Evolutionary conservation across 2,329 filamentous ascomycete species (phyloP).

Genomic region (Arthroderma sp.): DNA sequence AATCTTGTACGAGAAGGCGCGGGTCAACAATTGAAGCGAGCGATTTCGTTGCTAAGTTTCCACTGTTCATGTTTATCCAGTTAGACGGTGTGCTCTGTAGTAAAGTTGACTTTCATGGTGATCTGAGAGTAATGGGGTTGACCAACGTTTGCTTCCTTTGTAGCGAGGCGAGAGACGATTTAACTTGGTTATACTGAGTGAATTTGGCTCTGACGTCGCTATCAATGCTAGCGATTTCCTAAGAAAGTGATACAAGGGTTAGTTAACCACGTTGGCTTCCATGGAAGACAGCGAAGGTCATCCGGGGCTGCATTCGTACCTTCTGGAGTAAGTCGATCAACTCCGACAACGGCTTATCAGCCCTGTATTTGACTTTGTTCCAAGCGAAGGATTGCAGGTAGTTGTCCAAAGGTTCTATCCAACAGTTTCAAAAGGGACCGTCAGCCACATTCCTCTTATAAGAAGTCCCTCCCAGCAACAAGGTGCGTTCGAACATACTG

Average conservation of each 20-base stretch:
- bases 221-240: conserved; percentile 86
- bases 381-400: conserved; percentile 82
- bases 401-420: conserved; percentile 79
- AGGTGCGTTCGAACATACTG: conserved; percentile 43
- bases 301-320: conserved; percentile 33
- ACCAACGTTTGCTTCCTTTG: conserved; percentile 77
- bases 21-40: conserved; percentile 81
- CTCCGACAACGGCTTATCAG: conserved; percentile 78
- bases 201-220: conserved; percentile 93
- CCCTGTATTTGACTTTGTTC: conserved; percentile 96
- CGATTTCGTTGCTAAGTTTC: conserved; percentile 88
- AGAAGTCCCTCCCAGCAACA: neutral
- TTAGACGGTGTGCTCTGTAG: neutral
- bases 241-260: conserved; percentile 4
- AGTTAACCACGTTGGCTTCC: neutral
- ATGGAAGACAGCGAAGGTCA: neutral
- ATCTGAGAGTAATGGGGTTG: neutral
- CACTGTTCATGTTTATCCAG: conserved; percentile 36
- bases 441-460: too few relatives aligned
- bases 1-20: conserved; percentile 66
- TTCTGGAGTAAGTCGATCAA: conserved; percentile 81
- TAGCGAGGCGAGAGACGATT: conserved; percentile 66
- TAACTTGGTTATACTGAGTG: conserved; percentile 84
- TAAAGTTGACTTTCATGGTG: neutral
- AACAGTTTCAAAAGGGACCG: neutral